phyloP scores from a whole-genome alignment of 805 yeast species.

The Geotrichum ghanense region DNA sequence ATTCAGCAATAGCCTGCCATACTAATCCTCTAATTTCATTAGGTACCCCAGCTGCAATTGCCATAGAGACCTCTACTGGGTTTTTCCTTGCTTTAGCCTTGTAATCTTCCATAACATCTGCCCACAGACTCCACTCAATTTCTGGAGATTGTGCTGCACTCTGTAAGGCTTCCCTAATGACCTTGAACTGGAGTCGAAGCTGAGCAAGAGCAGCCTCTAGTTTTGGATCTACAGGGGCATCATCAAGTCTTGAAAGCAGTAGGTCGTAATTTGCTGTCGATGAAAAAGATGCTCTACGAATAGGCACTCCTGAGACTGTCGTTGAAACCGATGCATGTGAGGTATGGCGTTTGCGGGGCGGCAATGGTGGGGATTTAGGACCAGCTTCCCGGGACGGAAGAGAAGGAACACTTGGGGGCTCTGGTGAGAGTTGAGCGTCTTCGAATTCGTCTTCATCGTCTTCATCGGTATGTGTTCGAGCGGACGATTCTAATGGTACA shows the following conservation, averaged over 20 bases:
- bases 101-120: constrained; percentile 67
- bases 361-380: too few relatives aligned
- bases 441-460: too few relatives aligned
- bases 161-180: constrained; percentile 7
- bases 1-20: constrained; percentile 82
- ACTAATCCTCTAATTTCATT: constrained; percentile 74
- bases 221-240: constrained; percentile 34
- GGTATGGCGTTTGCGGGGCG: too few relatives aligned
- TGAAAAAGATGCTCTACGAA: constrained; percentile 8
- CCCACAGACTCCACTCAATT: constrained; percentile 49
- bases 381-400: too few relatives aligned
- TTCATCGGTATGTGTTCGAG: too few relatives aligned
- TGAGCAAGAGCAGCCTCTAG: constrained; percentile 37
- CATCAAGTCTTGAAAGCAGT: constrained; percentile 44
- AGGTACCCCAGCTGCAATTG: constrained; percentile 73
- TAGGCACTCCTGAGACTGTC: too few relatives aligned
- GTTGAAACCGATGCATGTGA: too few relatives aligned
- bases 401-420: too few relatives aligned
- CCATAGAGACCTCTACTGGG: constrained; percentile 46
- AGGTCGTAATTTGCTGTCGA: constrained; percentile 40
- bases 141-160: constrained; percentile 6
- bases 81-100: constrained; percentile 50
- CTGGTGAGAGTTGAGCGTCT: too few relatives aligned
- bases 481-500: too few relatives aligned
- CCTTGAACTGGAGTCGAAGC: constrained; percentile 3